Base-by-base conservation (phyloP, 2,329 filamentous ascomycete species). In the Ustulina deusta region DNA sequence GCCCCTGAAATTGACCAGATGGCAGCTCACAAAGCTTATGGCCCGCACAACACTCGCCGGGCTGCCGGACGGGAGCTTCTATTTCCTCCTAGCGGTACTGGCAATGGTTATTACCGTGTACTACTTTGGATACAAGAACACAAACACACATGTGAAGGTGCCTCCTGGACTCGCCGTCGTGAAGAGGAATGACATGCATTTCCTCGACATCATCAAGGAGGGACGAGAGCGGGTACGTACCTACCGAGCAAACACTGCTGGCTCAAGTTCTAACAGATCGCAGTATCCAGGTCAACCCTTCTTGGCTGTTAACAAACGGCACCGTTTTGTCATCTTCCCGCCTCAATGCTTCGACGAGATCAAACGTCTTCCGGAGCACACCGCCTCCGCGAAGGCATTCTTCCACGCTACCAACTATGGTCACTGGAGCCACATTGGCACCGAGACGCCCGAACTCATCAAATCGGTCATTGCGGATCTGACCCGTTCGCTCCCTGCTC, bases 21-120 rank as follows among this genome's bases (percentile, higher is more conserved):
- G 66, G 66, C 63, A 69, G 40, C 46, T 66, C 48, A 46, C 54
- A 27, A 69, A 69, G 52, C 57, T 69, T 17, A 51, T 60, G 44
- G 27, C 46, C 40, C 34, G 52, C n/a, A 63, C 51, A 9, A 25
- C 44, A 15, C n/a, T 67, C 25, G 44, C 27, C 13, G 59, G 60
- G 10, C 20, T 63, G 32, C 42, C 59, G 9, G 59, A 54, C 1
- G 40, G 49, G 9, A 46, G 13, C 36, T 20, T 46, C 40, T 62
- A 55, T 48, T n/a, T 62, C 20, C 17, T 62, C 2, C 7, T 62
- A 1, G 57, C 32, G 44, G 42, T 7, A 17, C 32, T 51, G 44
- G 44, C 15, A 20, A 40, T 51, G 27, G 17, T 38, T 25, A 7
- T 49, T 40, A 32, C 17, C 17, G 20, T 40, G 22, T 17, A 4